Evolutionary conservation across 139 green algal genomes (phyloP), one percentile per base, ranked within the genome.

Genomic region (Edaphochlamys debaryana): DNA sequence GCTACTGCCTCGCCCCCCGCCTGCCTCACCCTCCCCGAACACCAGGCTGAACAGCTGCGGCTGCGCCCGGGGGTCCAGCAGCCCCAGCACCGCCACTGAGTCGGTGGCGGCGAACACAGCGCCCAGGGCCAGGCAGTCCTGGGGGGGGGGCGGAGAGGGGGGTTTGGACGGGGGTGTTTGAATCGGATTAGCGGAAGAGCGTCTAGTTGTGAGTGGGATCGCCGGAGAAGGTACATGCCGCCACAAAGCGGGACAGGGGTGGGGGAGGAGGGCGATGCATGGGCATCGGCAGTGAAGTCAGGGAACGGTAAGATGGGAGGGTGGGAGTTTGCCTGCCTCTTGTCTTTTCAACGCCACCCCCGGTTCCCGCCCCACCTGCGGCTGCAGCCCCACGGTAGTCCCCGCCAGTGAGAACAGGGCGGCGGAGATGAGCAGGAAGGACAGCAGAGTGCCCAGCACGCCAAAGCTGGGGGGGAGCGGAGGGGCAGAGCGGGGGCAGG

Each of bases 101-200:
- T 98, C 96, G 8, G 96, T 97, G 4, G 96, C 92, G 0, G 92
- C 91, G 79, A 99, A 98, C 52, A 98, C 96, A 20, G 93, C 92
- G 1, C 96, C 96, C 72, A 98, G 85, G 0, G 94, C 90, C 66
- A 98, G 88, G 79, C 88, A 93, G 69, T 95, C 92, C 79, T 93
- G 77, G 41, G 71, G 52, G 30, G 41, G 32, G 86, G 19, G 23
- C 52, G 60, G 50, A 76, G 79, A 11, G 20, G 19, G 20, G 6
- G n/a, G n/a, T n/a, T 22, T 30, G n/a, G n/a, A n/a, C 0, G n/a
- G 2, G n/a, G 62, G 62, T 11, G 13, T 40, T 2, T 3, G 4
- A 25, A 20, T 5, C 11, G n/a, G 30, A 7, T 40, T 2, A 15
- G 56, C n/a, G n/a, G n/a, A n/a, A n/a, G n/a, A n/a, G n/a, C n/a